Percentiles rank a stretch among this genome's conserved stretches.
These are phyloP conservation scores for Ciborinia camelliae DNA, from an alignment of 2,329 filamentous ascomycete genomes.

Conservation along the genomic window DNA sequence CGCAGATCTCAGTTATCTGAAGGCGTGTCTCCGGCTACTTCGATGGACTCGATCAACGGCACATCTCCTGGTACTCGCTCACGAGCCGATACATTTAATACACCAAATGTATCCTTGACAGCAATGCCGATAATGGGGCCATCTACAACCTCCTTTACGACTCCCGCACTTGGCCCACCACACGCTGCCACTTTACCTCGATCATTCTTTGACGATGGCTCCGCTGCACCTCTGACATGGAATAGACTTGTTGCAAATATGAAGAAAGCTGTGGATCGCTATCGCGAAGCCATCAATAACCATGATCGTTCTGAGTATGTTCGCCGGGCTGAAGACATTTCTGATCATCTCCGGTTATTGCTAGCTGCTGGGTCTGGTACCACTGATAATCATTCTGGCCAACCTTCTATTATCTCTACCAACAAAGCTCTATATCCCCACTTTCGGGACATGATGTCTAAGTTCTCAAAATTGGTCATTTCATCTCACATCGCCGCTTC, in stretches of 20 bases:
- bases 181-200: conserved; percentile 59
- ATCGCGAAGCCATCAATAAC: conserved; percentile 82
- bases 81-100: conserved; percentile 54
- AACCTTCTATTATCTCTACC: conserved; percentile 97
- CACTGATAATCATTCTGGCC: conserved; percentile 97
- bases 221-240: conserved; percentile 79
- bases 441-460: conserved; percentile 99
- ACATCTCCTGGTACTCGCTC: conserved; percentile 57
- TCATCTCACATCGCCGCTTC: conserved; percentile 96
- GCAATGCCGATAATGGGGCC: conserved; percentile 34
- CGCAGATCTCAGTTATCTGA: conserved; percentile 59
- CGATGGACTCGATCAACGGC: conserved; percentile 84
- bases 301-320: conserved; percentile 88
- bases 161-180: conserved; percentile 38
- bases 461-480: conserved; percentile 97
- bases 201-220: conserved; percentile 89
- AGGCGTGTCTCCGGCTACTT: conserved; percentile 79
- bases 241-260: conserved; percentile 87
- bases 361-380: conserved; percentile 95
- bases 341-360: conserved; percentile 87
- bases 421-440: conserved; percentile 97
- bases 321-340: conserved; percentile 92
- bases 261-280: conserved; percentile 84
- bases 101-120: conserved; percentile 48
- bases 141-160: conserved; percentile 56